Base-by-base conservation (phyloP, 2,329 filamentous ascomycete genomes). In the Aspergillus fructus region DNA sequence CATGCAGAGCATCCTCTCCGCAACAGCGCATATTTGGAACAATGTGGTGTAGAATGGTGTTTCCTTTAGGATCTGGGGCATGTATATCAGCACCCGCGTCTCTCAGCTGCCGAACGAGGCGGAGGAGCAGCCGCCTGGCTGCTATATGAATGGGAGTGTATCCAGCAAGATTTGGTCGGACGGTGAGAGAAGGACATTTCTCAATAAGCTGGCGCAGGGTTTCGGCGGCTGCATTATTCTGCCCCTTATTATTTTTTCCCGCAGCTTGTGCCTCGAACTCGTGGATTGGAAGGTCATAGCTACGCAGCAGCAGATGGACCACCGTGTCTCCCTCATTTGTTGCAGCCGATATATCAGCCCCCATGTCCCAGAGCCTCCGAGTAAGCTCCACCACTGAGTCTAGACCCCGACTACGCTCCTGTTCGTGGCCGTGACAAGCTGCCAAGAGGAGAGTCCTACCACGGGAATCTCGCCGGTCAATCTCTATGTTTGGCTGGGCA, bases 401-500 rank as follows among this genome's bases (percentile, higher is more conserved):
- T 37, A 5, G 1, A 15, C n/a, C 34, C 13, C 34, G 27, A 11
- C 1, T 37, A 5, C 1, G 5, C 5, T 13, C 34, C 3, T 37
- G 2, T 15, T n/a, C 34, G 15, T 6, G 34, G 3, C 12, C 13
- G 8, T 30, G 9, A 4, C 56, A 56, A 17, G 53, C 49, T 13
- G 56, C 53, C 9, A 54, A 34, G 27, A 60, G 51, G 23, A 60
- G 50, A 3, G 59, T 58, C 21, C 52, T 33, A 17, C 50, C 59
- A 15, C 33, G 45, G 1, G 17, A 40, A 43, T 61, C 55, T 5
- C 49, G 49, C 17, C 11, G 30, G 42, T 61, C 48, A 5, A 55
- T 12, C 21, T 49, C 47, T 34, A 56, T 54, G 21, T 9, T 8
- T 13, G 40, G 30, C 2, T n/a, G 12, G 13, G 33, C 33, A n/a